These are phyloP conservation scores for Globisporangium spiculum DNA, from an alignment of 352 stramenopile species.

Conservation along the genomic window DNA sequence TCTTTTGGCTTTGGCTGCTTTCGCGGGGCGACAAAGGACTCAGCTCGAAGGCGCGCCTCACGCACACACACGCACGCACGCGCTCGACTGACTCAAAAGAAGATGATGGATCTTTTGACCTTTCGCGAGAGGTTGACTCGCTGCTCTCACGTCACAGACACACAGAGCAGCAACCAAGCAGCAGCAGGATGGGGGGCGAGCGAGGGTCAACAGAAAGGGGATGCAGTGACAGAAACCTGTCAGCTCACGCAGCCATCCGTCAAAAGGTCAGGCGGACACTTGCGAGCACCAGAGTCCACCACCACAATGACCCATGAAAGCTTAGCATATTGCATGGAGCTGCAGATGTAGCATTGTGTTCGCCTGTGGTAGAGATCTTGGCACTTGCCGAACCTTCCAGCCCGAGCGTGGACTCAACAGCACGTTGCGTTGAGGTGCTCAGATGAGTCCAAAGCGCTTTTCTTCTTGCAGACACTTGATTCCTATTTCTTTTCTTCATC, in stretches of 20 bases:
- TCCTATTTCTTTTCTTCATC: constrained; percentile 2
- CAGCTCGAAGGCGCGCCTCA: no score
- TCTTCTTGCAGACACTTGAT: not conserved
- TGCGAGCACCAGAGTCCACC: not conserved
- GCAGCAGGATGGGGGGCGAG: not conserved
- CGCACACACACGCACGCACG: no score
- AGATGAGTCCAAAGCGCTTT: not conserved
- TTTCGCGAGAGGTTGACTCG: not conserved
- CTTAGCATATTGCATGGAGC: no score
- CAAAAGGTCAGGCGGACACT: not conserved
- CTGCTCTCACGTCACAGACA: not conserved
- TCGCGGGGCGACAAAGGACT: not conserved
- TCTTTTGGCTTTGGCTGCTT: not conserved
- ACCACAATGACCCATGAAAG: no score
- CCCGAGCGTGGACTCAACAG: not conserved
- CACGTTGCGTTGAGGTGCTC: not conserved
- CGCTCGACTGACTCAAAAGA: not conserved
- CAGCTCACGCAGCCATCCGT: not conserved
- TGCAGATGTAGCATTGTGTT: no score
- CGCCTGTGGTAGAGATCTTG: not conserved
- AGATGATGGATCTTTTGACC: not conserved
- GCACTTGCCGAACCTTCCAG: not conserved
- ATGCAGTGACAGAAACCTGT: constrained; percentile 3
- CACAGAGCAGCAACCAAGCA: not conserved
- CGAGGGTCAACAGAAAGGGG: not conserved